Percentiles rank a stretch among this genome's conserved stretches.
Evolutionary conservation across 345 rosid species (phyloP).

Genomic region (Arabis hirsuta): DNA sequence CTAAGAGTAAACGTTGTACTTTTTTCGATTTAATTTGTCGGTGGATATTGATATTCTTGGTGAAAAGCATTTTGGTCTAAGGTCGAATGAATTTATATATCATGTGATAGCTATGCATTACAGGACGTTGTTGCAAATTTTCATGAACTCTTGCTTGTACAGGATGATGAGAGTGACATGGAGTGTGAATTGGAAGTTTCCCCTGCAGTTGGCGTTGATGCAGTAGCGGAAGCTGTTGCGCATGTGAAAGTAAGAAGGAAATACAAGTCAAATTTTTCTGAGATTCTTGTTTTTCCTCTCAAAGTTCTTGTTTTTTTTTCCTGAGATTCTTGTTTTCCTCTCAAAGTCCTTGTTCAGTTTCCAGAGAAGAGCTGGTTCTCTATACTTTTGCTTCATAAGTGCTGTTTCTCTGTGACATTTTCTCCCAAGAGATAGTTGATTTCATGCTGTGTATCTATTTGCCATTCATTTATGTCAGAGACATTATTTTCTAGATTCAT

Average conservation of each 20-base stretch:
- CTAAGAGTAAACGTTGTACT: not conserved
- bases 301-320: no score
- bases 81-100: slow-evolving; percentile 1
- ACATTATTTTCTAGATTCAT: slow-evolving; percentile 14
- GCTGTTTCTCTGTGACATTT: slow-evolving; percentile 11
- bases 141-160: slow-evolving; percentile 32
- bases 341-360: slow-evolving; percentile 14
- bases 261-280: slow-evolving; percentile 16
- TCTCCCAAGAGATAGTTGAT: not conserved
- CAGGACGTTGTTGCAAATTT: slow-evolving; percentile 8
- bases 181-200: slow-evolving; percentile 87
- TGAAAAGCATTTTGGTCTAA: not conserved
- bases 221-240: slow-evolving; percentile 80
- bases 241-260: slow-evolving; percentile 69
- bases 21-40: not conserved
- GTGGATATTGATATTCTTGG: not conserved
- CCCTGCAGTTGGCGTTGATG: slow-evolving; percentile 67
- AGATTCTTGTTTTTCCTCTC: not conserved
- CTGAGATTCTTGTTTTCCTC: slow-evolving; percentile 1
- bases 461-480: slow-evolving; percentile 10
- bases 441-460: slow-evolving; percentile 12
- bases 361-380: slow-evolving; percentile 14
- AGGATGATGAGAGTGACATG: slow-evolving; percentile 95
- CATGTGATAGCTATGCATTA: slow-evolving; percentile 10
- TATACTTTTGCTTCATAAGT: slow-evolving; percentile 10